Conservation (phyloP, 495 filamentous ascomycete species). For the Annulohypoxylon stygium region DNA sequence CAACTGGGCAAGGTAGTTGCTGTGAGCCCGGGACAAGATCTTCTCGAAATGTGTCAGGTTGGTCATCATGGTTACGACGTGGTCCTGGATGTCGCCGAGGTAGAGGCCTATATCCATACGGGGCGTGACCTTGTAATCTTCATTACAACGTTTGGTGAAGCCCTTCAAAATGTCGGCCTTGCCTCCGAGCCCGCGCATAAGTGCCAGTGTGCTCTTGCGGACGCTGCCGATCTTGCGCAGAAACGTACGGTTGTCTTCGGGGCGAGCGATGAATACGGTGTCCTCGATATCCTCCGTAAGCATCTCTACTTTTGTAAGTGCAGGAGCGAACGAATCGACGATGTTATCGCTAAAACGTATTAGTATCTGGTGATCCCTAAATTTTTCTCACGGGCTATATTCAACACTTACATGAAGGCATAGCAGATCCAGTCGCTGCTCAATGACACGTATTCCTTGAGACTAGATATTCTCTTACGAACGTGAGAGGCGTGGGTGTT, state of each 20-base stretch:
- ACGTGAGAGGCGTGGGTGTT: slow-evolving; percentile 89
- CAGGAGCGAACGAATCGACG: slow-evolving; percentile 92
- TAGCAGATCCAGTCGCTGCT: slow-evolving; percentile 99
- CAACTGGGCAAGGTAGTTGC: slow-evolving; percentile 95
- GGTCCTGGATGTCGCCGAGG: slow-evolving; percentile 96
- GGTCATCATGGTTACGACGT: slow-evolving; percentile 98
- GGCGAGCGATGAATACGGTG: slow-evolving; percentile 88
- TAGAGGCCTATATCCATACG: slow-evolving; percentile 97
- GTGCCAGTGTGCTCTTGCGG: slow-evolving; percentile 92
- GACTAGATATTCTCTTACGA: slow-evolving; percentile 87
- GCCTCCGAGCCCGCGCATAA: slow-evolving; percentile 92
- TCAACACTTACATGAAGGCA: slow-evolving; percentile 84
- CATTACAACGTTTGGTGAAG: slow-evolving; percentile 98
- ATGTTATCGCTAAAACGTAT: slow-evolving; percentile 81
- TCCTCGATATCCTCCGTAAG: slow-evolving; percentile 96
- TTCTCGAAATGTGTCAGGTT: slow-evolving; percentile 97
- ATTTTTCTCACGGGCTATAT: background rate
- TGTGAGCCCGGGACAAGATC: slow-evolving; percentile 94
- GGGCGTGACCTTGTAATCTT: slow-evolving; percentile 93
- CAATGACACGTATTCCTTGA: slow-evolving; percentile 92
- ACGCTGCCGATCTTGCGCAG: slow-evolving; percentile 88
- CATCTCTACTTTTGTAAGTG: slow-evolving; percentile 84
- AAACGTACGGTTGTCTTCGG: slow-evolving; percentile 87
- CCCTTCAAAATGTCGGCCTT: slow-evolving; percentile 98
- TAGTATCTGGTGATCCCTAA: slow-evolving; percentile 38